Base-by-base conservation (phyloP, 2,329 filamentous ascomycete genomes). In the Verticillium dahliae region DNA sequence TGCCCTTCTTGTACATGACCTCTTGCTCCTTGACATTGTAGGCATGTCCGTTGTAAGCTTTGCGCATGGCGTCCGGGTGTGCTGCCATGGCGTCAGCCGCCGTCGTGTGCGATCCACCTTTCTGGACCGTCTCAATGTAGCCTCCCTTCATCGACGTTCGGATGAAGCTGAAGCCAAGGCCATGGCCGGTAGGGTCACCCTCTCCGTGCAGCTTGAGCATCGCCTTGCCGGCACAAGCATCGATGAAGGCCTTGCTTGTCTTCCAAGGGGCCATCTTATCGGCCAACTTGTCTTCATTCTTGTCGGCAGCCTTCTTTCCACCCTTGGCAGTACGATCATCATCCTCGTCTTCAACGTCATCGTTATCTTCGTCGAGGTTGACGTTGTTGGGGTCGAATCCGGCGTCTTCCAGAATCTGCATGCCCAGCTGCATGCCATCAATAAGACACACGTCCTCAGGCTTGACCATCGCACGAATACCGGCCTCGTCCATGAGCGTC, bases 111-210 rank as follows among this genome's bases (percentile, higher is more conserved):
- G 86, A 85, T 2, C 86, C 86, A 62, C 76, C 67, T 60, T 69
- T 68, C 61, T 86, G 85, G 33, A 96, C 85, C 22, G 92, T 90
- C 71, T 93, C 91, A 74, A 97, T 84, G 63, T 87, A 99, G 0
- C 95, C 95, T 64, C 95, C 95, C 76, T 99, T 99, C 95, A 99
- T 99, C 1, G 92, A 96, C 0, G 93, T 97, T 71, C 95, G 92
- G 74, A 99, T 93, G 74, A 99, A 97, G 72, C 91, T 97, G 79
- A 98, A 97, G 2, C 91, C 95, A 63, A 97, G 87, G 1, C 95
- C 95, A 69, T 93, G 90, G 31, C 92, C 92, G 0, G 94, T 97
- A 3, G 95, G 95, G 71, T 99, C 95, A 61, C 95, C 95, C 66
- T 96, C 91, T 22, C 95, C 95, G 68, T 97, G 93, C 13, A 99